Conservation (phyloP, 176 grass and related monocot species). For the Coix lacrymajobi region DNA sequence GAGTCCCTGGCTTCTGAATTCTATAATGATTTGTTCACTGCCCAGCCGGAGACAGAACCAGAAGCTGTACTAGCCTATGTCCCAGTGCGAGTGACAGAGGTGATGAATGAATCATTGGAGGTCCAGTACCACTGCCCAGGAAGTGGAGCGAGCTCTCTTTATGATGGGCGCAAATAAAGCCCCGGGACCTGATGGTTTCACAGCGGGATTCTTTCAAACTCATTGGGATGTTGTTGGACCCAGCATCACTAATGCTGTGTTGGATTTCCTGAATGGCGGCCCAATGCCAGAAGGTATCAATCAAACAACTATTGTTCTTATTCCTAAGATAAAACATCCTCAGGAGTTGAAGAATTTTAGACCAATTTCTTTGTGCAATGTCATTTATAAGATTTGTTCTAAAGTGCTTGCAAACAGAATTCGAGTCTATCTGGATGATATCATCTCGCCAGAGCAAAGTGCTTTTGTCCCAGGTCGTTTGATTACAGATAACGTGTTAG, state of each 20-base stretch:
- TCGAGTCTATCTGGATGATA: too few relatives aligned
- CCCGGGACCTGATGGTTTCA: background rate
- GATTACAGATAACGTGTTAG: too few relatives aligned
- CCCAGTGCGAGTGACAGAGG: fast-evolving
- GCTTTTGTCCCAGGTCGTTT: too few relatives aligned
- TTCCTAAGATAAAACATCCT: too few relatives aligned
- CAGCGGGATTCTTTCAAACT: background rate
- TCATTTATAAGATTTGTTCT: too few relatives aligned
- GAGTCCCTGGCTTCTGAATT: fast-evolving
- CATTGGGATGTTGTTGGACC: background rate
- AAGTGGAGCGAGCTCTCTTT: background rate
- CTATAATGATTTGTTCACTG: background rate
- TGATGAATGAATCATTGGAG: background rate
- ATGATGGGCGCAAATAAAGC: background rate
- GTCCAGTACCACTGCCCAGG: background rate
- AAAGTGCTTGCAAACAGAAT: too few relatives aligned
- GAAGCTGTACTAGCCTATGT: background rate
- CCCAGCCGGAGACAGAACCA: background rate
- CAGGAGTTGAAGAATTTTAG: too few relatives aligned
- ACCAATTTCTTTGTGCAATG: too few relatives aligned
- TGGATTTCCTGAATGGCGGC: background rate
- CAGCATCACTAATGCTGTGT: background rate
- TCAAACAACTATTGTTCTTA: too few relatives aligned
- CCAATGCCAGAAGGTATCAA: too few relatives aligned
- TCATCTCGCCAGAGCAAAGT: too few relatives aligned